A percentile compares a stretch with the other conserved stretches of the same genome.
These are phyloP conservation scores for Boletus bicolor DNA, from an alignment of 768 basidiomycete species.

Conservation along the genomic window DNA sequence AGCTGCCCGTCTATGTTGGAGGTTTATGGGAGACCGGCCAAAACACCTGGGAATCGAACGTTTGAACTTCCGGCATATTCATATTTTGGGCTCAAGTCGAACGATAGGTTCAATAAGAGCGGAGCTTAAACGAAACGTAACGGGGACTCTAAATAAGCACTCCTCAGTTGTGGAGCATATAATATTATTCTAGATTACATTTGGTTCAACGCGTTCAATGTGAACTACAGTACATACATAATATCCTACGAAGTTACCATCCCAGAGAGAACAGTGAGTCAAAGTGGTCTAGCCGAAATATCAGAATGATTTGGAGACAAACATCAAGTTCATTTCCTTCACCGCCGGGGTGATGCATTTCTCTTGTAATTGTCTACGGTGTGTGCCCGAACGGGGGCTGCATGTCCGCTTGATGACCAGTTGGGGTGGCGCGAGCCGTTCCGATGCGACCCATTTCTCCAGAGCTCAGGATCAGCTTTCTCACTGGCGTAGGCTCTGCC, in stretches of 20 bases:
- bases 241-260: constrained; percentile 5
- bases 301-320: constrained; percentile 1
- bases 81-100: constrained; percentile 14
- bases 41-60: constrained; percentile 18
- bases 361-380: constrained; percentile 37
- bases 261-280: constrained; percentile 1
- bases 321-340: constrained; percentile 23
- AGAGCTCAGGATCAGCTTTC: constrained; percentile 27
- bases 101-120: not conserved
- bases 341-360: constrained; percentile 45
- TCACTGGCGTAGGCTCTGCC: constrained; percentile 29
- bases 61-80: constrained; percentile 16
- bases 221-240: constrained; percentile 19
- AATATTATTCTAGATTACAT: constrained; percentile 15
- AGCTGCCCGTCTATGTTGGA: constrained; percentile 9
- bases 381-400: constrained; percentile 27
- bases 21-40: constrained; percentile 1
- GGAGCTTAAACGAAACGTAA: constrained; percentile 14
- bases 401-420: constrained; percentile 19
- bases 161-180: not conserved
- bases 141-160: not conserved
- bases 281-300: constrained; percentile 13
- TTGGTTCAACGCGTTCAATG: constrained; percentile 2
- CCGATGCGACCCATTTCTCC: constrained; percentile 19
- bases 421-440: constrained; percentile 21